Percentiles rank a stretch among this genome's conserved stretches.
Conservation (phyloP, 495 filamentous ascomycete species). For the Neurospora cerealis region DNA sequence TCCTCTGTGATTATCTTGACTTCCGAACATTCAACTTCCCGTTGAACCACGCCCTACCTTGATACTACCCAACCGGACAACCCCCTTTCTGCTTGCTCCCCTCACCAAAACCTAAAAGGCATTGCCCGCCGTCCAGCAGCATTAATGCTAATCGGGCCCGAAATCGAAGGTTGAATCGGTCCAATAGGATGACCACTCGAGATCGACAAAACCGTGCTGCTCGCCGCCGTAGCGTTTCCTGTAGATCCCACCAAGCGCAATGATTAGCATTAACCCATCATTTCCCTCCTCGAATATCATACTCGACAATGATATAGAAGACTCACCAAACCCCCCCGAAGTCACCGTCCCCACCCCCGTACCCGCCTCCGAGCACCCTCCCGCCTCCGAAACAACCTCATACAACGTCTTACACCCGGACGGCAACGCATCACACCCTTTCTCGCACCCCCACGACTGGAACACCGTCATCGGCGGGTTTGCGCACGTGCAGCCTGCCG, state of each 20-base stretch:
- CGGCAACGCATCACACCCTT: constrained; percentile 11
- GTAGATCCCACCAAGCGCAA: background rate
- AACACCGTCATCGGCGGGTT: constrained; percentile 16
- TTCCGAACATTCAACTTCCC: background rate
- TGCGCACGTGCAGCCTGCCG: constrained; percentile 10
- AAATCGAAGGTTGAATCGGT: background rate
- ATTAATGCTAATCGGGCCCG: background rate
- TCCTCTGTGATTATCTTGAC: background rate
- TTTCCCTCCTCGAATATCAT: background rate
- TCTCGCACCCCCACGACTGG: constrained; percentile 7
- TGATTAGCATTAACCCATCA: background rate
- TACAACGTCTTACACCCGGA: constrained; percentile 14
- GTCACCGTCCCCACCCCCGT: background rate
- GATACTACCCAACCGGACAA: background rate
- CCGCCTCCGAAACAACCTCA: constrained; percentile 4
- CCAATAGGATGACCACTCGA: background rate
- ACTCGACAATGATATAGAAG: background rate
- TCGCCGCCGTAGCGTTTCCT: background rate
- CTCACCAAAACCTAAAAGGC: background rate
- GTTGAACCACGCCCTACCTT: background rate
- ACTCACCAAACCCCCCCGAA: background rate
- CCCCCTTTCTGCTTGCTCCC: background rate
- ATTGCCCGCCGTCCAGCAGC: background rate
- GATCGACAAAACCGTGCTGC: background rate
- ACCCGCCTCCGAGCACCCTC: background rate